Conservation (phyloP, 805 yeast genomes). For the Naumovozyma baii region DNA sequence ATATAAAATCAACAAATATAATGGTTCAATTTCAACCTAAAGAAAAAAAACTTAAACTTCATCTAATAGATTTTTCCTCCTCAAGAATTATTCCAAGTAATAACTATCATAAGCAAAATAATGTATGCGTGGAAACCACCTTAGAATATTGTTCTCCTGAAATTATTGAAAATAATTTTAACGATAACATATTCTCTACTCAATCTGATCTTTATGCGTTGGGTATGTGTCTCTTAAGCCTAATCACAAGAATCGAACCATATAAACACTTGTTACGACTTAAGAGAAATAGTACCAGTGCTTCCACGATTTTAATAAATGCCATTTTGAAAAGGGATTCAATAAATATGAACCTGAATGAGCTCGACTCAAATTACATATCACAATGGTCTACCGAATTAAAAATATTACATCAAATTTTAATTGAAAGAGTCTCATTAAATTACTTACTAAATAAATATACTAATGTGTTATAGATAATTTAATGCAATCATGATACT, state of each 20-base stretch:
- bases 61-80: slow-evolving; percentile 15
- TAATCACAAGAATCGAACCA: slow-evolving; percentile 15
- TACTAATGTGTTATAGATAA: neutral
- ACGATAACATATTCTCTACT: slow-evolving; percentile 1
- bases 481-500: neutral
- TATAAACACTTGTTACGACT: slow-evolving; percentile 4
- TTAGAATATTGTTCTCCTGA: slow-evolving; percentile 18
- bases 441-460: too few relatives aligned
- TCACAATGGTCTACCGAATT: neutral
- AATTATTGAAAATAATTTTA: slow-evolving; percentile 1
- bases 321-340: slow-evolving; percentile 14
- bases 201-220: slow-evolving; percentile 13
- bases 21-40: slow-evolving; percentile 3
- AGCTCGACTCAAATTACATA: neutral
- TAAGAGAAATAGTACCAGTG: neutral
- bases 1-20: slow-evolving; percentile 17
- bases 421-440: neutral
- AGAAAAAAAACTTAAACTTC: slow-evolving; percentile 3
- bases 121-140: slow-evolving; percentile 9
- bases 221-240: slow-evolving; percentile 12
- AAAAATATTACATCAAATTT: too few relatives aligned
- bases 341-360: slow-evolving; percentile 10
- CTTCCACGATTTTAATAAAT: slow-evolving; percentile 5
- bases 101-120: neutral
- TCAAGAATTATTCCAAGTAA: slow-evolving; percentile 3